Conservation (phyloP, 2,329 filamentous ascomycete genomes). For the Gliomastix tumulicola region DNA sequence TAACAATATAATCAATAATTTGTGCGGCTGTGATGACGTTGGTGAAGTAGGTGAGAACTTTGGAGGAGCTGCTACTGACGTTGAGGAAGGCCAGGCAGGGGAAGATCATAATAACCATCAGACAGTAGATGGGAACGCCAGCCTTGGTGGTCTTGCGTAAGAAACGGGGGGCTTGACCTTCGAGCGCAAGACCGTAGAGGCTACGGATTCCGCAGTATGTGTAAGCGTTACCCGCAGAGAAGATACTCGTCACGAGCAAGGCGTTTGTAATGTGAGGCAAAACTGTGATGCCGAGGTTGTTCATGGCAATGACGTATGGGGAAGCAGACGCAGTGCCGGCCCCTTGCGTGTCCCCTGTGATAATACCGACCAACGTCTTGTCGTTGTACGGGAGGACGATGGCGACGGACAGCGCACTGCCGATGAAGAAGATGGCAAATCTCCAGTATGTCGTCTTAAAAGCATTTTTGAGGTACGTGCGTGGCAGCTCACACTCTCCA, state of each 20-base stretch:
- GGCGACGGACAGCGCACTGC: slow-evolving; percentile 22
- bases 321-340: slow-evolving; percentile 38
- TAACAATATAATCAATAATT: slow-evolving; percentile 56
- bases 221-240: slow-evolving; percentile 42
- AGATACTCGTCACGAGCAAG: slow-evolving; percentile 32
- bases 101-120: slow-evolving; percentile 45
- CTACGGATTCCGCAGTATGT: slow-evolving; percentile 44
- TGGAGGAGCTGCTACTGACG: slow-evolving; percentile 36
- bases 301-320: slow-evolving; percentile 52
- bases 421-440: slow-evolving; percentile 19
- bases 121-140: slow-evolving; percentile 55
- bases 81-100: slow-evolving; percentile 46
- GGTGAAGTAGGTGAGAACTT: slow-evolving; percentile 46
- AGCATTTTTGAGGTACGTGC: slow-evolving; percentile 41
- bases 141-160: slow-evolving; percentile 51
- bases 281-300: slow-evolving; percentile 41
- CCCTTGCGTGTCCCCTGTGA: slow-evolving; percentile 17
- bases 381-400: slow-evolving; percentile 22
- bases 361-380: slow-evolving; percentile 8
- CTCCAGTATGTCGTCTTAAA: slow-evolving; percentile 17
- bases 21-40: slow-evolving; percentile 50
- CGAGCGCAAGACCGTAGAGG: slow-evolving; percentile 41
- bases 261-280: slow-evolving; percentile 54
- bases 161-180: slow-evolving; percentile 41
- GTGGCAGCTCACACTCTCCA: slow-evolving; percentile 50